phyloP scores from a whole-genome alignment of 2,329 filamentous ascomycete genomes.

The Fusarium nisikadoi region DNA sequence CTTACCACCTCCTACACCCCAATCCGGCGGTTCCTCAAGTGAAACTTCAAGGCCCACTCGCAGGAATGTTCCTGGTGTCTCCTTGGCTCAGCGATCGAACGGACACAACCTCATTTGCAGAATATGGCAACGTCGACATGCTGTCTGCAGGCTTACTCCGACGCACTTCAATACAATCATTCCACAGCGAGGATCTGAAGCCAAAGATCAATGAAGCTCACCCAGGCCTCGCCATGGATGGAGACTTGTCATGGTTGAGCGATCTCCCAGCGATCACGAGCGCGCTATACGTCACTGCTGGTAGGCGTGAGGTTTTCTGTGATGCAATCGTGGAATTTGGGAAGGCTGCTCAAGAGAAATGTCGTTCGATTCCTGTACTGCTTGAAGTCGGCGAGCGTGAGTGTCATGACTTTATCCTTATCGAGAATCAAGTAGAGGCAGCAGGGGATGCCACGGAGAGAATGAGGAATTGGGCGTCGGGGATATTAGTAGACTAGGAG shows the following conservation, averaged over 20 bases:
- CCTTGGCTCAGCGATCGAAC: not conserved
- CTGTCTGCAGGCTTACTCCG: not conserved
- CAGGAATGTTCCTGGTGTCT: not conserved
- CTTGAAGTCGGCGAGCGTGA: not conserved
- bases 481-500: not conserved
- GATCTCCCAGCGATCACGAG: not conserved
- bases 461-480: not conserved
- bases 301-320: not conserved
- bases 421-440: not conserved
- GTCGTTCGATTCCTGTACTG: not conserved
- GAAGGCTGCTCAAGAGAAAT: not conserved
- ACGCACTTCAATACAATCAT: not conserved
- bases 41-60: not conserved
- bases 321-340: not conserved
- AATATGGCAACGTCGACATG: not conserved
- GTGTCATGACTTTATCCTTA: not conserved
- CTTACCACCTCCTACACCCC: not conserved
- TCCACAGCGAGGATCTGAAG: rapidly evolving
- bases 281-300: rapidly evolving
- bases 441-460: not conserved
- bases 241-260: not conserved
- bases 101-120: rapidly evolving
- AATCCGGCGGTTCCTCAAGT: not conserved
- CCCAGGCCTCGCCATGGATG: not conserved
- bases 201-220: not conserved